Evolutionary conservation across 371 early-diverging fungal species (phyloP).

Genomic region (Smittium mucronatum): DNA sequence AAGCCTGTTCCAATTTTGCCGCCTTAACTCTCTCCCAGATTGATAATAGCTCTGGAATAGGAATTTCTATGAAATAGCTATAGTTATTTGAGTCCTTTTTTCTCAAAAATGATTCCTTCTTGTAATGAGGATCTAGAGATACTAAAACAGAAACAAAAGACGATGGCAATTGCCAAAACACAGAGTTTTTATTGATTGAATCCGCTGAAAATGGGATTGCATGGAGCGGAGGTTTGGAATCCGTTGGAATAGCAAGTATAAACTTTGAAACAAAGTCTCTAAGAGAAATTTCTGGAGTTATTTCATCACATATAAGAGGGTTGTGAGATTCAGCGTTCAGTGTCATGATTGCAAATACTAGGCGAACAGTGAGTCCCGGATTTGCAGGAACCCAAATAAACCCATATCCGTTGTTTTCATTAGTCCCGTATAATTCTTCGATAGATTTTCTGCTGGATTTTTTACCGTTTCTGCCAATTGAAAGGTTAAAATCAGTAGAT

Average conservation of each 20-base stretch:
- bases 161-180: background rate
- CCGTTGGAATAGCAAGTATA: constrained; percentile 27
- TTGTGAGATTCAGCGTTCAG: constrained; percentile 81
- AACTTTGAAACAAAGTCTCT: constrained; percentile 29
- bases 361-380: constrained; percentile 36
- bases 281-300: constrained; percentile 27
- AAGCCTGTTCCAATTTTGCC: constrained; percentile 14
- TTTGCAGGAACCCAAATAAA: constrained; percentile 26
- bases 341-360: constrained; percentile 70
- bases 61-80: constrained; percentile 7
- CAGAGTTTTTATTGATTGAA: background rate
- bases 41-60: background rate
- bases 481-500: background rate
- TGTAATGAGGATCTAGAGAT: background rate
- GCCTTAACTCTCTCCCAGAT: constrained; percentile 10
- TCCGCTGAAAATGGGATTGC: constrained; percentile 5
- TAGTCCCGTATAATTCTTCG: background rate
- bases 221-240: constrained; percentile 11
- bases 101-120: background rate
- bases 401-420: background rate
- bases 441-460: background rate
- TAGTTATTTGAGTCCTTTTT: background rate
- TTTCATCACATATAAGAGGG: constrained; percentile 26
- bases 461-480: background rate
- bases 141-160: background rate